phyloP scores from a whole-genome alignment of 148 eudicot genomes.

The Persicaria tinctoria region DNA sequence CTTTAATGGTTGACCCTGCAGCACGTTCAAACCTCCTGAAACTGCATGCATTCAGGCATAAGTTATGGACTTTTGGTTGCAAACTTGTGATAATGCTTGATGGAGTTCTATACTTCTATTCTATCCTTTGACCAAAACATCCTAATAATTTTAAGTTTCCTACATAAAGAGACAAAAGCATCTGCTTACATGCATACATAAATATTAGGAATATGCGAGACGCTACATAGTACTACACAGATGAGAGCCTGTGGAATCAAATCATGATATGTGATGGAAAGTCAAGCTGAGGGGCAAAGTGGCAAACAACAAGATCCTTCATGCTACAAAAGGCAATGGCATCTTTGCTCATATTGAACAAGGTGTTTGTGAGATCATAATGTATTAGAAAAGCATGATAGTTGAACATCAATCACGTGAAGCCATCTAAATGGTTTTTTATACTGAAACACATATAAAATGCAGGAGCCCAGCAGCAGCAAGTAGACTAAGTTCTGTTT shows the following conservation, averaged over 20 bases:
- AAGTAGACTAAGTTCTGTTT: neutral
- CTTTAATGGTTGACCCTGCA: constrained; percentile 58
- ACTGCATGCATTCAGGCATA: constrained; percentile 31
- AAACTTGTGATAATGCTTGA: neutral
- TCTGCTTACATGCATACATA: neutral
- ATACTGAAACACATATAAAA: neutral
- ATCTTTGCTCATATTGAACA: neutral
- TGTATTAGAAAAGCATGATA: neutral
- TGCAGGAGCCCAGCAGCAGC: neutral
- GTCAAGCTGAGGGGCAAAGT: neutral
- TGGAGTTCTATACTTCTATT: neutral
- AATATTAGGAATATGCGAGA: neutral
- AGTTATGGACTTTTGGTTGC: constrained; percentile 17
- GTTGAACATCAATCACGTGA: neutral
- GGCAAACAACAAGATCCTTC: neutral
- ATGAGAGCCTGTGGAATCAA: neutral
- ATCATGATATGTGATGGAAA: neutral
- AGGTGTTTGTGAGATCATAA: neutral
- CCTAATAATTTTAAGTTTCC: neutral
- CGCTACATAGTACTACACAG: neutral
- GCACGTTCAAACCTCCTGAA: constrained; percentile 87
- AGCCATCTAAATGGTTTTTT: neutral
- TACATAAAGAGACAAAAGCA: neutral
- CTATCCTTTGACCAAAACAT: neutral
- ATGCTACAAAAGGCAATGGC: neutral